phyloP scores from a whole-genome alignment of 2,329 filamentous ascomycete species.

The Aspergillus sp. region DNA sequence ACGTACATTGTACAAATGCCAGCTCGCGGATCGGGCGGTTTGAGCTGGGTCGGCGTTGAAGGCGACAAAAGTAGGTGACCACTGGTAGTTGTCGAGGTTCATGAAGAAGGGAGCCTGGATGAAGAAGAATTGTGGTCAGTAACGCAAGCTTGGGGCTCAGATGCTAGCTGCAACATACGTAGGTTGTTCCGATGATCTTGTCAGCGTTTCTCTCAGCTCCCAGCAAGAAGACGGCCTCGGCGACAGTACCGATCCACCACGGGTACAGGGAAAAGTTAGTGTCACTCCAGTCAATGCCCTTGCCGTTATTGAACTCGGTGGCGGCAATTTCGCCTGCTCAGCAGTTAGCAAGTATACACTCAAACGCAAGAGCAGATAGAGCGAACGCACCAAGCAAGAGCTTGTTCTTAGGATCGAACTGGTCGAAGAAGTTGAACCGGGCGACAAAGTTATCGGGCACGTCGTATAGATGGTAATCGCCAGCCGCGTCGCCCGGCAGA shows the following conservation, averaged over 20 bases:
- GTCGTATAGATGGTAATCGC: constrained; percentile 52
- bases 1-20: constrained; percentile 30
- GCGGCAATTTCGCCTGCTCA: constrained; percentile 26
- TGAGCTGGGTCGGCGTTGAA: constrained; percentile 30
- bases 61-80: constrained; percentile 30
- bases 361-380: not conserved
- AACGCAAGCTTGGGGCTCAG: too few species aligned
- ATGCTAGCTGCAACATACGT: constrained; percentile 16
- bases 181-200: constrained; percentile 29
- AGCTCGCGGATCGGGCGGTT: constrained; percentile 31
- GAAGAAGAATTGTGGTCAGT: not conserved
- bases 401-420: constrained; percentile 28
- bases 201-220: constrained; percentile 62
- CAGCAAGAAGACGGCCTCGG: constrained; percentile 65
- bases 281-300: constrained; percentile 47
- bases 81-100: constrained; percentile 29
- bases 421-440: constrained; percentile 56
- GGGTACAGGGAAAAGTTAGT: constrained; percentile 48
- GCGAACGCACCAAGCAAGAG: constrained; percentile 24
- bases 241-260: constrained; percentile 61
- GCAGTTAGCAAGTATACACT: not conserved
- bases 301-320: constrained; percentile 44
- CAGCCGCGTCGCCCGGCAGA: constrained; percentile 24
- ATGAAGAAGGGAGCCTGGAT: constrained; percentile 28
- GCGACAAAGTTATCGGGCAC: constrained; percentile 52